These are phyloP conservation scores for Xylogone sp. DNA, from an alignment of 2,329 filamentous ascomycete genomes.

Conservation along the genomic window DNA sequence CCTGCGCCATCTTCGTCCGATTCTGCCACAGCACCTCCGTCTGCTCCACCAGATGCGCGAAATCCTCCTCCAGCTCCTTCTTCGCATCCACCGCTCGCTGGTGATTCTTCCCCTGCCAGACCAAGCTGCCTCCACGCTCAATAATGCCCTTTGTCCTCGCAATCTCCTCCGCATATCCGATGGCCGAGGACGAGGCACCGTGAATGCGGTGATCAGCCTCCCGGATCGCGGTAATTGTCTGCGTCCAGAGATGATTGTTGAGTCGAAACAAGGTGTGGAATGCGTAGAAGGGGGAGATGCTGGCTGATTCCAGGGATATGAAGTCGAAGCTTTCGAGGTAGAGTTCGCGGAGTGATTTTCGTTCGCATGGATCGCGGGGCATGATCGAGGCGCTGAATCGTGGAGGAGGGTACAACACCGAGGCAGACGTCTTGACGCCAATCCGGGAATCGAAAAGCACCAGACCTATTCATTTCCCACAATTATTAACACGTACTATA, in stretches of 20 bases:
- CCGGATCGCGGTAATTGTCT: slow-evolving; percentile 23
- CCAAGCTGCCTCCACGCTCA: slow-evolving; percentile 18
- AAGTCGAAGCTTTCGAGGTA: slow-evolving; percentile 20
- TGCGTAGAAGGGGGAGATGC: slow-evolving; percentile 19
- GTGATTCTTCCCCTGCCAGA: slow-evolving; percentile 15
- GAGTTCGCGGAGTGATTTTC: slow-evolving; percentile 21
- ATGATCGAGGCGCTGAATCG: slow-evolving; percentile 13
- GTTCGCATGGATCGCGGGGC: slow-evolving; percentile 5
- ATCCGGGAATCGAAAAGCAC: slow-evolving; percentile 21
- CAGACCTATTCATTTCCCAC: slow-evolving; percentile 6
- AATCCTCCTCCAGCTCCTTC: slow-evolving; percentile 20
- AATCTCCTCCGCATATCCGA: slow-evolving; percentile 26
- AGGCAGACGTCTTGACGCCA: slow-evolving; percentile 15
- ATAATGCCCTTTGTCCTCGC: slow-evolving; percentile 18
- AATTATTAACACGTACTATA: not conserved
- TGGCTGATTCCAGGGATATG: slow-evolving; percentile 12
- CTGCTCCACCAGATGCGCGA: slow-evolving; percentile 22
- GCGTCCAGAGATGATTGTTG: slow-evolving; percentile 25
- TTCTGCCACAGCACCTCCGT: slow-evolving; percentile 22
- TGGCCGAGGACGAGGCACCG: slow-evolving; percentile 22
- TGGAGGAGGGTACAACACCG: slow-evolving; percentile 17
- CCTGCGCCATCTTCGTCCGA: slow-evolving; percentile 17
- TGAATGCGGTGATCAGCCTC: slow-evolving; percentile 21
- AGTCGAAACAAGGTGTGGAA: slow-evolving; percentile 21
- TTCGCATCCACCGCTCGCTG: slow-evolving; percentile 3